Base-by-base conservation (phyloP, 2,329 filamentous ascomycete genomes). In the Venturia pyrina region DNA sequence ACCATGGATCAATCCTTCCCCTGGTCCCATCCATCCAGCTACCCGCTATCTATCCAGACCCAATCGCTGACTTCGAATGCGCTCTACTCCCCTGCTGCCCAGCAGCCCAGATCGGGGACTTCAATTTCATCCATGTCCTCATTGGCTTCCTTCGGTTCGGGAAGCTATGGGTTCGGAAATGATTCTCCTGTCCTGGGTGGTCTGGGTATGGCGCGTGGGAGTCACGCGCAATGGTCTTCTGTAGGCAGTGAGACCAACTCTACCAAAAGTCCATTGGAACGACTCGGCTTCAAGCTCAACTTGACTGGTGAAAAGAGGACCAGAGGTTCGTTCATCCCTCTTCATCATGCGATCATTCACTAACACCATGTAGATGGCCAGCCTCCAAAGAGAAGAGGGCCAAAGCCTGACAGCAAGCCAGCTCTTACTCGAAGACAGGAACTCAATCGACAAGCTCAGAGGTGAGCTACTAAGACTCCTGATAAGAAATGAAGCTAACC, bases 381-480 rank as follows among this genome's bases (percentile, higher is more conserved):
- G 73, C 83, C 89, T 10, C 87, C 91, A 2, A 99, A 98, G 79
- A 87, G 91, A 70, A 87, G 95, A 76, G 95, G 95, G 1, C 95
- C 95, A 0, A 98, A 98, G 75, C 95, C 95, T 24, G 95, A 98
- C 76, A 96, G 90, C 80, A 97, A 96, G 75, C 95, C 95, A 21
- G 93, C 95, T 57, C 79, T 96, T 72, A 98, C 93, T 24, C 85
- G 93, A 68, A 86, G 93, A 69, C 95, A 98, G 75, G 93, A 98
- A 76, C 80, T 98, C 68, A 98, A 98, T 75, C 86, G 95, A 69
- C 93, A 98, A 79, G 95, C 95, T 40, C 95, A 98, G 77, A 89
- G 93, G 93, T 96, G 85, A 10, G 65, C 7, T 61, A 17, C 21
- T 5, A 24, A 41, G 28, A 34, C 4, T 24, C 1, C 28, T 64